Evolutionary conservation across 1,139 yeast genomes (phyloP), one percentile per base, ranked within the genome.

Genomic region (Yamadazyma spencermartinsiae): DNA sequence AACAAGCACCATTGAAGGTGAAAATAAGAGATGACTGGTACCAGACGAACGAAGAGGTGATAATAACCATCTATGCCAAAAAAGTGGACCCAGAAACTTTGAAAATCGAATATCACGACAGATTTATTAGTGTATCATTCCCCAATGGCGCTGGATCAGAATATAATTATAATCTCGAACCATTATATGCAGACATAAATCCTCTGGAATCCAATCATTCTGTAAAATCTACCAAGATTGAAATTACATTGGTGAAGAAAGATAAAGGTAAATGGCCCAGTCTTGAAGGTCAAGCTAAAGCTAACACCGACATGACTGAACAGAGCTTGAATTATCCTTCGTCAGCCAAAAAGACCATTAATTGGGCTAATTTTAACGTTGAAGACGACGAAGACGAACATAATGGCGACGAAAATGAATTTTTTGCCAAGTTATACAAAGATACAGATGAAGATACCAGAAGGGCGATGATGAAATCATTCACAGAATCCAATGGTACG

Each of bases 391-490:
- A 75, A 4, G 79, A 67, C 3, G 68, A 62, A 18, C 60, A 58
- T 4, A 3, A 70, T 63, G 1, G 74, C 67, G 13, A 67, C 63
- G 86, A 85, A 8, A 76, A 82, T 43, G 85, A 74, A 0, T 89
- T 94, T 54, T 92, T 94, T 66, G 76, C 80, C 48, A 73, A 79
- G 44, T 59, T 94, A 10, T 94, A 85, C 63, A 74, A 76, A 29
- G 81, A 76, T 48, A 94, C 95, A 0, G 96, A 89, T 55, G 95
- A 86, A 9, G 96, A 92, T 54, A 84, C 96, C 1, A 73, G 72
- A 50, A 74, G 95, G 41, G 99, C 99, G 1, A 94, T 94, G 98
- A 86, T 88, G 94, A 94, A 94, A 64, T 87, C 96, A 38, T 92
- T 79, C 54, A 72, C 80, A n/a, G 97, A 94, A 61, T 86, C 96